Conservation (phyloP, 2,329 filamentous ascomycete species). For the Fusarium dlaminii region DNA sequence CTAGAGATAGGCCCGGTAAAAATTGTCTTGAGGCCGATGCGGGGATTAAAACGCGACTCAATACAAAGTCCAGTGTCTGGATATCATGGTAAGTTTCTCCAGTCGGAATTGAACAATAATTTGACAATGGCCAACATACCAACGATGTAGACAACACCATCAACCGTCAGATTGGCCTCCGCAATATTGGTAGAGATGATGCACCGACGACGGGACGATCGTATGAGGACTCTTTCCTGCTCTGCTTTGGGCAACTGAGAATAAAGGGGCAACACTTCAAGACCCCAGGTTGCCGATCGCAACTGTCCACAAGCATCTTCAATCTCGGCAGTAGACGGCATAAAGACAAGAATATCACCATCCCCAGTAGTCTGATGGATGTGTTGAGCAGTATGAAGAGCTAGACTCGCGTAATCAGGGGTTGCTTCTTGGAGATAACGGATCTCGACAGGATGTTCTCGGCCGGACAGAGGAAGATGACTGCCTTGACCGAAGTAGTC, state of each 20-base stretch:
- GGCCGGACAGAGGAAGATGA: neutral
- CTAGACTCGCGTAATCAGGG: neutral
- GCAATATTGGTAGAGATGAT: constrained; percentile 98
- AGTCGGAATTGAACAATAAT: neutral
- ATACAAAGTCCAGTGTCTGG: neutral
- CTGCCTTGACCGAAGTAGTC: neutral
- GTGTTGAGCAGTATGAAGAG: neutral
- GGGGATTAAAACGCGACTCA: neutral
- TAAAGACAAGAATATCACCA: neutral
- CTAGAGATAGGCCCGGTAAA: constrained; percentile 95
- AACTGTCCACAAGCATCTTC: neutral
- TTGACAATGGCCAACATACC: constrained; percentile 71
- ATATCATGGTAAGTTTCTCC: neutral
- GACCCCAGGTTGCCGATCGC: constrained; percentile 57
- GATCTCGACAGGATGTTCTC: neutral
- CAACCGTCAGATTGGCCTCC: constrained; percentile 96
- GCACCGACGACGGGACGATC: constrained; percentile 84
- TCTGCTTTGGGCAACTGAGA: constrained; percentile 88
- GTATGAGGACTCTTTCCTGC: constrained; percentile 93
- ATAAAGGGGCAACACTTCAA: constrained; percentile 92
- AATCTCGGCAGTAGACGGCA: neutral
- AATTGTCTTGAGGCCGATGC: constrained; percentile 66
- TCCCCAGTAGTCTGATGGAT: neutral
- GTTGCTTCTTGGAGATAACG: neutral
- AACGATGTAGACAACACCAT: constrained; percentile 74